Evolutionary conservation across 2,329 filamentous ascomycete species (phyloP), one percentile per base, ranked within the genome.

Genomic region (Bipolaris bicolor): DNA sequence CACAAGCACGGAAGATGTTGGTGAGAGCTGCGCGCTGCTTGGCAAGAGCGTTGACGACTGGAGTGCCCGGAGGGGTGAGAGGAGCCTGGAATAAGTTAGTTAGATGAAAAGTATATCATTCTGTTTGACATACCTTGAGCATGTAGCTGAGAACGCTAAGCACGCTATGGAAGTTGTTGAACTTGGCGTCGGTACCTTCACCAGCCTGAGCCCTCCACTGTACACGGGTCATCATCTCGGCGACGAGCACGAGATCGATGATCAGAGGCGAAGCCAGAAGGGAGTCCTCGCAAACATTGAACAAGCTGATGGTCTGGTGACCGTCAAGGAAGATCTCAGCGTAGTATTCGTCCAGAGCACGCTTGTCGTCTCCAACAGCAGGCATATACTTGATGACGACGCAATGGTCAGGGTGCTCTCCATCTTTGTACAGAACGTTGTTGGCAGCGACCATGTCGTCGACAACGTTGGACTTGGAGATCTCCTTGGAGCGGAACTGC

Each of bases 361-460:
- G 92, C 88, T 99, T 99, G 86, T 97, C 96, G 82, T 99, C 95
- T 62, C 95, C 95, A 47, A 99, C 95, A 63, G 93, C 92, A 34
- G 95, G 95, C 93, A 99, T 97, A 84, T 99, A 99, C 87, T 99
- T 99, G 88, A 99, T 99, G 69, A 99, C 95, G 58, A 99, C 95
- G 58, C 91, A 96, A 83, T 99, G 95, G 77, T 99, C 93, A 2
- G 95, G 95, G 79, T 98, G 93, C 82, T 99, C 95, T 68, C 89
- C 92, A 72, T 91, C 83, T 79, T 89, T 87, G 84, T 99, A 99
- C 55, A 99, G 85, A 48, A 98, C 88, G 49, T 81, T 83, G 83
- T 99, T 99, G 73, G 95, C 94, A 73, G 92, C 93, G 59, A 99
- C 95, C 95, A 99, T 99, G 83, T 99, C 95, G 76, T 99, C 95